A percentile compares a stretch with the other conserved stretches of the same genome.
These are phyloP conservation scores for Ophiorrhiza pumila DNA, from an alignment of 257 asterid species.

Conservation along the genomic window DNA sequence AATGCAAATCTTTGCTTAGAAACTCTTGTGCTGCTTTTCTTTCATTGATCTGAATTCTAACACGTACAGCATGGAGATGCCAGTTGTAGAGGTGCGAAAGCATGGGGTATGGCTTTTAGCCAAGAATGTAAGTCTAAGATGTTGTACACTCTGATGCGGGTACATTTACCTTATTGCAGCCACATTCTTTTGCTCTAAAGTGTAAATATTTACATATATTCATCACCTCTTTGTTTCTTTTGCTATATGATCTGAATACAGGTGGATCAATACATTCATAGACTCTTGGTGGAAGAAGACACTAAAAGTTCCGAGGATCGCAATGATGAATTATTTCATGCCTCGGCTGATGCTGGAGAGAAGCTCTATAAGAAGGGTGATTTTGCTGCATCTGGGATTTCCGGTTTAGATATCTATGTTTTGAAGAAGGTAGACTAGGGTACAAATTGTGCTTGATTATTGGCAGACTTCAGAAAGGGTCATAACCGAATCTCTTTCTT, in stretches of 20 bases:
- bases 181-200: conserved; percentile 12
- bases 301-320: conserved; percentile 43
- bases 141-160: not conserved
- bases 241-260: conserved; percentile 29
- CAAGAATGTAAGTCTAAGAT: conserved; percentile 51
- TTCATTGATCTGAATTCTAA: conserved; percentile 24
- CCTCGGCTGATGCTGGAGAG: conserved; percentile 47
- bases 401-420: conserved; percentile 61
- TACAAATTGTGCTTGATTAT: not conserved
- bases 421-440: conserved; percentile 58
- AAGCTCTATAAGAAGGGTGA: conserved; percentile 74
- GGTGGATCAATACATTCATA: conserved; percentile 88
- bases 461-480: not conserved
- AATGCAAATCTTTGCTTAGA: conserved; percentile 22
- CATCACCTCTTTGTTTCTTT: conserved; percentile 10
- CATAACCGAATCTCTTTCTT: conserved; percentile 2
- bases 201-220: not conserved
- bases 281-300: conserved; percentile 93
- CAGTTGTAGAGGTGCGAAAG: conserved; percentile 76
- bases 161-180: conserved; percentile 2
- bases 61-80: conserved; percentile 92
- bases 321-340: conserved; percentile 52
- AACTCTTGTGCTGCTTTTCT: conserved; percentile 8
- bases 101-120: conserved; percentile 92
- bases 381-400: conserved; percentile 64